A percentile compares a stretch with the other conserved stretches of the same genome.
Evolutionary conservation across 2,329 filamentous ascomycete genomes (phyloP).

Genomic region (Verticillium longisporum): DNA sequence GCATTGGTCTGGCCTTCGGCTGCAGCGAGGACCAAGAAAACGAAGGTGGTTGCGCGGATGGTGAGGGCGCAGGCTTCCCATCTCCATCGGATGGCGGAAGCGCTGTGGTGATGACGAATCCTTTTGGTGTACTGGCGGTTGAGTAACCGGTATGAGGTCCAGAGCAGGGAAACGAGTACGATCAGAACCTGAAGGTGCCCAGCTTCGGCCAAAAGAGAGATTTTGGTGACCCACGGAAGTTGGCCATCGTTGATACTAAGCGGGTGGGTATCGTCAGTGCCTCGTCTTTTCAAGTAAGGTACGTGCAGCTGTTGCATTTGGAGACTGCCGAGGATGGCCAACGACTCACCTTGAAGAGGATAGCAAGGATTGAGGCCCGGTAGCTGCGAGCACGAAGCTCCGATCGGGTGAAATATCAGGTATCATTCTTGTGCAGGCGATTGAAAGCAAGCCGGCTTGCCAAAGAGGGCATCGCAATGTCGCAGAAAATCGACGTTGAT

Average conservation of each 20-base stretch:
- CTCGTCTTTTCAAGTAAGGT: not conserved
- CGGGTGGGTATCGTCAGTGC: not conserved
- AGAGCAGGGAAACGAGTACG: constrained; percentile 27
- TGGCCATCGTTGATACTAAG: not conserved
- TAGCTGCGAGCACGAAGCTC: not conserved
- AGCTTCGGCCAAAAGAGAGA: constrained; percentile 21
- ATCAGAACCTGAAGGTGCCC: constrained; percentile 31
- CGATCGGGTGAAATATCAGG: not conserved
- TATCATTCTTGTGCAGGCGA: not conserved
- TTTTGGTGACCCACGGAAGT: not conserved
- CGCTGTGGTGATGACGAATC: constrained; percentile 17
- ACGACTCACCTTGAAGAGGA: not conserved
- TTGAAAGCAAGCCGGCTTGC: not conserved
- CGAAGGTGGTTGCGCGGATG: constrained; percentile 29
- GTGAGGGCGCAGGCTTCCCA: constrained; percentile 37
- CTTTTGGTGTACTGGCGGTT: constrained; percentile 21
- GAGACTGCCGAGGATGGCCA: not conserved
- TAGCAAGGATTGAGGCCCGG: not conserved
- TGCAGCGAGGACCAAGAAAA: constrained; percentile 29
- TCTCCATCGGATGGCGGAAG: constrained; percentile 30
- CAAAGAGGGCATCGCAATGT: not conserved
- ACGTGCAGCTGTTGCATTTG: not conserved
- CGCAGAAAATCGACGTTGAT: not conserved
- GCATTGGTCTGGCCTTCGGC: constrained; percentile 24
- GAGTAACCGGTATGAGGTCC: constrained; percentile 25